Evolutionary conservation across 1,284 basidiomycete genomes (phyloP).

Genomic region (Apiotrichum mycotoxinovorans): DNA sequence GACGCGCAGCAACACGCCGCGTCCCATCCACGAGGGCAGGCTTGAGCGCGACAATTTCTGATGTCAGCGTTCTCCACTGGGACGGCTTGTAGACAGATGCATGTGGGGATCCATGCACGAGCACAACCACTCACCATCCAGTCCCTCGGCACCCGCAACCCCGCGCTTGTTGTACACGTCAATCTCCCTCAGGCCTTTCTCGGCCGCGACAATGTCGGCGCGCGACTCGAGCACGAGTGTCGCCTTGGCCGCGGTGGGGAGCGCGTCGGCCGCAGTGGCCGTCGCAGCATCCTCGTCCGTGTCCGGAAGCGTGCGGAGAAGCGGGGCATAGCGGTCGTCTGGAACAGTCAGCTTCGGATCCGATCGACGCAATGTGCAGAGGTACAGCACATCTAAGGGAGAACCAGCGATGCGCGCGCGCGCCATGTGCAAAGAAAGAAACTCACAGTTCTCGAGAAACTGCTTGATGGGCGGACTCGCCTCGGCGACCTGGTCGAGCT

Average conservation of each 20-base stretch:
- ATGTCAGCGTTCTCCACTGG: conserved; percentile 1
- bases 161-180: conserved; percentile 29
- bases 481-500: conserved; percentile 24
- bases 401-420: no score
- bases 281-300: not conserved
- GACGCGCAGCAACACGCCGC: conserved; percentile 9
- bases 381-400: not conserved
- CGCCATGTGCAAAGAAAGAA: no score
- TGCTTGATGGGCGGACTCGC: conserved; percentile 35
- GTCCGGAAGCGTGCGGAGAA: conserved; percentile 16
- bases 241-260: conserved; percentile 30
- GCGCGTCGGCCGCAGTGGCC: conserved; percentile 17
- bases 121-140: conserved; percentile 42
- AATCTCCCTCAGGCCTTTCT: conserved; percentile 41
- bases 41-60: conserved; percentile 32
- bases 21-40: conserved; percentile 20
- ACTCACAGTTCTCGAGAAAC: conserved; percentile 38
- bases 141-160: conserved; percentile 34
- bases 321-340: conserved; percentile 38
- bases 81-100: not conserved
- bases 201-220: conserved; percentile 35
- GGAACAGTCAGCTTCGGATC: not conserved
- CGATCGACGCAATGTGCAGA: no score
- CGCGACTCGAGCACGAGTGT: conserved; percentile 39
- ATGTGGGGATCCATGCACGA: no score